Base-by-base conservation (phyloP, 129 eudicot genomes). In the Apium graveolens region DNA sequence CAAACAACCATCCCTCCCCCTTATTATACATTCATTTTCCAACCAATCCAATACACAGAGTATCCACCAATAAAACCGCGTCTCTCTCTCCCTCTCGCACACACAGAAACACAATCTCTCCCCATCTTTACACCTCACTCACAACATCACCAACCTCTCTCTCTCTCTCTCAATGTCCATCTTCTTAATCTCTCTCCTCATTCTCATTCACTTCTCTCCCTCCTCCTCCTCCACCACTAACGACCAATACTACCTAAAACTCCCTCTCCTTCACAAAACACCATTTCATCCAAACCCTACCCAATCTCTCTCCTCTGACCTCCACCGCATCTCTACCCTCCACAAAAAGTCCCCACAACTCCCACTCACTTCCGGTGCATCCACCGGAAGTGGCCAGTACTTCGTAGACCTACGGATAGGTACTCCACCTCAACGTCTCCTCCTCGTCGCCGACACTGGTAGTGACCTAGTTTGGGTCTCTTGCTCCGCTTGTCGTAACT, bases 401-500 rank as follows among this genome's bases (percentile, higher is more conserved):
- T 86, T 89, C 75, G 88, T 91, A 41, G 76, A 87, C 45, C 90
- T 91, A 85, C 88, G 80, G 41, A 84, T 91, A 74, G 97, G 97
- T 38, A 82, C 88, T 51, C 97, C 93, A 2, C 91, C 93, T 3
- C 97, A 87, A 43, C 85, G 70, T 34, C 85, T 91, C 69, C 87
- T 86, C 75, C 91, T 91, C 75, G 83, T 91, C 16, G 91, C 91
- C 18, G 93, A 91, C 81, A 91, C 93, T 26, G 97, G 97, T 38
- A 85, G 91, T 29, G 97, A 89, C 79, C 91, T 91, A 75, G 79
- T 89, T 60, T 91, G 97, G 97, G 97, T 89, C 66, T 66, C 86
- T 0, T 91, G 97, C 84, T 91, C 97, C 79, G 90, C 91, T 26
- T 89, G 91, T 77, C 86, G 85, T 37, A 65, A 87, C 75, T 86